A percentile compares a stretch with the other conserved stretches of the same genome.
These are phyloP conservation scores for Heracleum sosnowskyi DNA, from an alignment of 129 eudicot species.

Conservation along the genomic window DNA sequence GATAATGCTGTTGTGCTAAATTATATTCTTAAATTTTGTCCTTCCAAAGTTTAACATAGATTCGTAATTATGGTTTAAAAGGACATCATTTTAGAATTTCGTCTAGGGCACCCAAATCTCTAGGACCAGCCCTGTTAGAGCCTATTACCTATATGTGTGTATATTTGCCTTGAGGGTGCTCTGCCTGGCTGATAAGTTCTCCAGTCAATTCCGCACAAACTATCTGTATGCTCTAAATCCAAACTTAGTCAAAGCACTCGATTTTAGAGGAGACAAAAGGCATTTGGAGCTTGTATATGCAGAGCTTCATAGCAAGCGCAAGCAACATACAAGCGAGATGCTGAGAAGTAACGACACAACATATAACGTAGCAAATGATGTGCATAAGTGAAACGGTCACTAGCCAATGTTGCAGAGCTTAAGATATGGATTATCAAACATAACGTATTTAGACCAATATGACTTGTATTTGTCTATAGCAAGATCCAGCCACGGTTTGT, in stretches of 20 bases:
- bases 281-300: slow-evolving; percentile 17
- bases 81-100: too few species aligned
- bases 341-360: neutral
- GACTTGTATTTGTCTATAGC: slow-evolving; percentile 89
- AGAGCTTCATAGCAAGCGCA: slow-evolving; percentile 10
- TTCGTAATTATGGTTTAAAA: too few species aligned
- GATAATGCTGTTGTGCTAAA: too few species aligned
- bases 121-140: too few species aligned
- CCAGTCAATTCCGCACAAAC: neutral
- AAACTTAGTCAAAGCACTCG: neutral
- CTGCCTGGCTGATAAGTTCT: neutral
- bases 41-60: too few species aligned
- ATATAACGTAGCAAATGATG: neutral
- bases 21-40: too few species aligned
- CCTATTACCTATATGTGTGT: too few species aligned
- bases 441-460: slow-evolving; percentile 87
- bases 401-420: slow-evolving; percentile 55
- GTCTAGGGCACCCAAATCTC: too few species aligned
- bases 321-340: slow-evolving; percentile 8
- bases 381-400: slow-evolving; percentile 22
- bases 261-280: neutral
- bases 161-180: neutral
- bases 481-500: slow-evolving; percentile 99
- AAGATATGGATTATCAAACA: slow-evolving; percentile 66
- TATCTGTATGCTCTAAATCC: neutral